Evolutionary conservation across 2,329 filamentous ascomycete genomes (phyloP), one percentile per base, ranked within the genome.

Genomic region (Amesomyces nigricolor): DNA sequence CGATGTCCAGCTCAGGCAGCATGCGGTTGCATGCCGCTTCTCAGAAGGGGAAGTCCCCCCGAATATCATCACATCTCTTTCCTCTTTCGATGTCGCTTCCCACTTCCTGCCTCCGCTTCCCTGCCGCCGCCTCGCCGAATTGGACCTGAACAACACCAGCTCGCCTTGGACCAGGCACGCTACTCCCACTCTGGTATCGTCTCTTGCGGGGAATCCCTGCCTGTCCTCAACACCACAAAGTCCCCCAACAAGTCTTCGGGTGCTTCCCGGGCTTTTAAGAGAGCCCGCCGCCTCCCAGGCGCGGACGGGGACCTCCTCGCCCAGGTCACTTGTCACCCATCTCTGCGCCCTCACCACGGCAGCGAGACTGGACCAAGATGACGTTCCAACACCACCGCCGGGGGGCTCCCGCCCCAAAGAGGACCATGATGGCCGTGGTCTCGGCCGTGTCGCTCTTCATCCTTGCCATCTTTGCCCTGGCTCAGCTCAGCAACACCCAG

Each of bases 391-490:
- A 56, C 9, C 35, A 30, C 16, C 55, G 38, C 46, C 43, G 47
- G 13, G 47, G 47, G 30, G 19, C n/a, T 4, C 47, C 53, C 5
- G 35, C 37, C 44, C 53, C 57, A n/a, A 48, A 49, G 30, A 35
- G 53, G n/a, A 37, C 57, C 30, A 46, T 59, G 29, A n/a, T 35
- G 11, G 49, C 58, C 19, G 48, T 50, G 17, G 43, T 72, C 29
- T 65, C 69, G 3, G 61, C 66, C 9, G 57, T 71, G 8, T 70
- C 68, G 6, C 60, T 73, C 37, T 65, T 73, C 43, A 54, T 72
- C 14, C 60, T 75, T 13, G 67, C 67, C 39, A 32, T 69, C 17
- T 61, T 72, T 44, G 62, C 68, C 44, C 57, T 66, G 9, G 64
- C 64, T 19, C 59, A 64, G 51, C 62, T 63, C 14, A 52, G 16